Conservation (phyloP, 179 eudicot species). For the Silene vulgaris region DNA sequence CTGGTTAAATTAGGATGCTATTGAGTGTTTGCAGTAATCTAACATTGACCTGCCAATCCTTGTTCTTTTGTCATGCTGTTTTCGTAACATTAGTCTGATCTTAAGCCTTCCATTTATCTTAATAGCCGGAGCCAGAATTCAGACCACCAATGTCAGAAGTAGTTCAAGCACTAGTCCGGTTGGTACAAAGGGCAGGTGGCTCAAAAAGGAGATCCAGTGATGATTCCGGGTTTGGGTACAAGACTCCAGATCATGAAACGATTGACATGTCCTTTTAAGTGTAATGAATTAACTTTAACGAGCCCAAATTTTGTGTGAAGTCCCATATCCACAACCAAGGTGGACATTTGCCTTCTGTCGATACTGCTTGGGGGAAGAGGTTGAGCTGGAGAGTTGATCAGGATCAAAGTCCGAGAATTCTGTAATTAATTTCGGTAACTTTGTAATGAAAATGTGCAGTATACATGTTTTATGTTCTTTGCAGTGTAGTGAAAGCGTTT, state of each 20-base stretch:
- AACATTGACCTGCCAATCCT: background rate
- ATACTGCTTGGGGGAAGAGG: slow-evolving; percentile 10
- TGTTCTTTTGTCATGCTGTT: background rate
- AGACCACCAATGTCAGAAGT: slow-evolving; percentile 99
- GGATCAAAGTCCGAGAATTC: slow-evolving; percentile 7
- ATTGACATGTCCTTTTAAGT: slow-evolving; percentile 45
- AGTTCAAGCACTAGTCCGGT: slow-evolving; percentile 84
- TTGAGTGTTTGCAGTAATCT: background rate
- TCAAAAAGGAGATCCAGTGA: slow-evolving; percentile 72
- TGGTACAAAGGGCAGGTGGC: slow-evolving; percentile 85
- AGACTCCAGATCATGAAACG: slow-evolving; percentile 68
- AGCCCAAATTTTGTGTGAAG: slow-evolving; percentile 26
- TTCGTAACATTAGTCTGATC: background rate
- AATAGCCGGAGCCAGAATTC: slow-evolving; percentile 84
- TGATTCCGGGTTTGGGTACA: slow-evolving; percentile 68
- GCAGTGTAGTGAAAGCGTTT: slow-evolving; percentile 24
- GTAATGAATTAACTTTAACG: background rate
- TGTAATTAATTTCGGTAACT: slow-evolving; percentile 27
- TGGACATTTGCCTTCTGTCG: slow-evolving; percentile 10
- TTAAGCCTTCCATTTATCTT: background rate
- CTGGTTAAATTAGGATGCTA: too few species aligned
- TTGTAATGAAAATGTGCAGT: slow-evolving; percentile 12
- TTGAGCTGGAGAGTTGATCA: slow-evolving; percentile 14
- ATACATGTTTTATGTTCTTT: slow-evolving; percentile 22
- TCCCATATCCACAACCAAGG: background rate